Base-by-base conservation (phyloP, 2,329 filamentous ascomycete species). In the Ascochyta fabae region DNA sequence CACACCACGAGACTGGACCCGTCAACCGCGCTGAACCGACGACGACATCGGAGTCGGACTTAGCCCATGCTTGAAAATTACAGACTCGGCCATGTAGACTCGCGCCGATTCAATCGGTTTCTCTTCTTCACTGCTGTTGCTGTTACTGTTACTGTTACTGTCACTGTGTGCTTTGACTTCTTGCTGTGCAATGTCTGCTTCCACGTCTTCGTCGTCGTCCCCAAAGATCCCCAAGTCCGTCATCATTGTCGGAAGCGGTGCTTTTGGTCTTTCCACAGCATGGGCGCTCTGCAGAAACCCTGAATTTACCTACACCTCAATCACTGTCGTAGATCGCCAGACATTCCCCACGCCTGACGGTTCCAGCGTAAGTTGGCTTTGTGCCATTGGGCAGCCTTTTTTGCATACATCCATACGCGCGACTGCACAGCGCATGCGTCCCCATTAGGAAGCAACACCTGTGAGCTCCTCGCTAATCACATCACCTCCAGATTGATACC, bases 251-350 rank as follows among this genome's bases (percentile, higher is more conserved):
- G 80, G 80, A 53, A 79, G 81, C 26, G 83, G 83, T 43, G 81
- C 83, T 40, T 85, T 85, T 58, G 83, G 83, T 27, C 77, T 89
- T 49, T 84, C 84, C 7, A 89, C 87, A 22, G 90, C 92, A 47
- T 86, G 88, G 61, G 83, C 90, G 13, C 83, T 97, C 42, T 80
- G 88, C 56, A 82, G 83, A 61, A 85, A 88, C 33, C 78, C 85
- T 34, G 66, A 70, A 4, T 83, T 76, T 78, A 78, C 79, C 33
- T 66, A 79, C 48, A 82, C 79, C 19, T 74, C 77, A 39, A 83
- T 88, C 58, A 87, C 83, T 6, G 71, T 88, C 31, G 72, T 88
- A 50, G 86, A 88, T 61, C 78, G 83, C 23, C 79, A 81, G 19
- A 74, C 81, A 2, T 85, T 86, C 52, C 85, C 85, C 22, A 82